These are phyloP conservation scores for Bruguiera parviflora DNA, from an alignment of 345 rosid species.

Conservation along the genomic window DNA sequence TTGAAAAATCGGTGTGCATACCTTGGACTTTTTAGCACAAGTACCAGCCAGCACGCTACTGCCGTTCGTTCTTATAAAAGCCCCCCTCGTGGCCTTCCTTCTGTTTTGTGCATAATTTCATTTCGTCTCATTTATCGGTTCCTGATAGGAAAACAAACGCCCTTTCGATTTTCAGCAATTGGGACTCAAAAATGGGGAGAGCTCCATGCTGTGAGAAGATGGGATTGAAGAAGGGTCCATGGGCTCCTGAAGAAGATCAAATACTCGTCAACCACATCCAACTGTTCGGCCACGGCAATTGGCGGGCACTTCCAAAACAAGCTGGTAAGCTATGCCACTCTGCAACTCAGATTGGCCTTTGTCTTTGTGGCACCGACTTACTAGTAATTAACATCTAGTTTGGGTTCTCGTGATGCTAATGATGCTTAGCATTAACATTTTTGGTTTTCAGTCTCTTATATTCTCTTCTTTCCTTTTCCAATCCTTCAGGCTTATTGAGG, in stretches of 20 bases:
- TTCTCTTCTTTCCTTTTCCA: background rate
- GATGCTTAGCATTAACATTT: background rate
- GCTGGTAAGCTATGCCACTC: slow-evolving; percentile 37
- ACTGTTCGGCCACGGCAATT: slow-evolving; percentile 57
- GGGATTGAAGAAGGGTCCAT: slow-evolving; percentile 79
- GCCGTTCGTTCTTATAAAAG: background rate
- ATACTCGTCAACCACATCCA: slow-evolving; percentile 48
- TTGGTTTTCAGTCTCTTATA: background rate
- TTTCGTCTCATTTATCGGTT: background rate
- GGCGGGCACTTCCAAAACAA: slow-evolving; percentile 79
- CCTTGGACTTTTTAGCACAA: background rate
- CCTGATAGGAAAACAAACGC: background rate
- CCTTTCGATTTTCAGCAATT: too few relatives aligned
- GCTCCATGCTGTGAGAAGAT: slow-evolving; percentile 80
- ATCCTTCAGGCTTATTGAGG: slow-evolving; percentile 54
- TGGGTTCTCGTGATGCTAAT: background rate
- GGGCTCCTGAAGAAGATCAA: slow-evolving; percentile 68
- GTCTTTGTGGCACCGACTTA: background rate
- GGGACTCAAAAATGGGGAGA: slow-evolving; percentile 50
- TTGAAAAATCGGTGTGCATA: background rate
- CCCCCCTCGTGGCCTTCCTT: background rate
- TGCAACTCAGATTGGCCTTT: too few relatives aligned
- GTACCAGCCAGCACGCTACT: background rate
- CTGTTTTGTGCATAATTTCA: background rate
- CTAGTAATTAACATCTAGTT: too few relatives aligned